Conservation (phyloP, 2,329 filamentous ascomycete species). For the Aspergillus sp. region DNA sequence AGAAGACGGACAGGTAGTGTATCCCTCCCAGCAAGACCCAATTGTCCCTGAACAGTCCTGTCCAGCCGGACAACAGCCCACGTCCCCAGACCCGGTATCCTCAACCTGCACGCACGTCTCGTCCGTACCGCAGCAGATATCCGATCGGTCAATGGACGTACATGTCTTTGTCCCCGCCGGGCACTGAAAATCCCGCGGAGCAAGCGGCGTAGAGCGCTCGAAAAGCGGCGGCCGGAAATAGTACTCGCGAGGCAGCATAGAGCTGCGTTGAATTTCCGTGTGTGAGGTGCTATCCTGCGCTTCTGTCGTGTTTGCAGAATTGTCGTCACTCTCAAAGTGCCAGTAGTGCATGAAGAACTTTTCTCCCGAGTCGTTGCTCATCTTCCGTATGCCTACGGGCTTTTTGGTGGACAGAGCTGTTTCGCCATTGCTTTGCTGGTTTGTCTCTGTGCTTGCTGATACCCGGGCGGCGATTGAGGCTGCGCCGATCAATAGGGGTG, state of each 20-base stretch:
- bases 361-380: constrained; percentile 48
- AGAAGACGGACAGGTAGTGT: constrained; percentile 55
- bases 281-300: background rate
- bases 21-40: constrained; percentile 53
- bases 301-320: background rate
- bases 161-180: constrained; percentile 57
- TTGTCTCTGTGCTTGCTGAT: constrained; percentile 5
- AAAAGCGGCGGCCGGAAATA: constrained; percentile 13
- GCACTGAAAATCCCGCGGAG: constrained; percentile 54
- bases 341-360: constrained; percentile 51
- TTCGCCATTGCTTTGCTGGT: constrained; percentile 16
- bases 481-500: background rate
- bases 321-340: constrained; percentile 30
- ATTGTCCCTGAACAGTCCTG: constrained; percentile 53
- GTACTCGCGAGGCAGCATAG: constrained; percentile 16
- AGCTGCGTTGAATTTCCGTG: constrained; percentile 3
- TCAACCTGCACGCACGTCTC: constrained; percentile 55
- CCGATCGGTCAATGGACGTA: constrained; percentile 54
- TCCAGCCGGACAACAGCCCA: constrained; percentile 61
- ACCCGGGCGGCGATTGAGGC: constrained; percentile 9
- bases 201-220: constrained; percentile 13
- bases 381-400: constrained; percentile 35
- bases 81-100: constrained; percentile 55
- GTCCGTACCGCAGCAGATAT: constrained; percentile 58
- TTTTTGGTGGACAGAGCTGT: constrained; percentile 29